Percentiles rank a stretch among this genome's conserved stretches.
Evolutionary conservation across 192 early-diverging fungal genomes (phyloP).

Genomic region (Linnemannia hyalina): DNA sequence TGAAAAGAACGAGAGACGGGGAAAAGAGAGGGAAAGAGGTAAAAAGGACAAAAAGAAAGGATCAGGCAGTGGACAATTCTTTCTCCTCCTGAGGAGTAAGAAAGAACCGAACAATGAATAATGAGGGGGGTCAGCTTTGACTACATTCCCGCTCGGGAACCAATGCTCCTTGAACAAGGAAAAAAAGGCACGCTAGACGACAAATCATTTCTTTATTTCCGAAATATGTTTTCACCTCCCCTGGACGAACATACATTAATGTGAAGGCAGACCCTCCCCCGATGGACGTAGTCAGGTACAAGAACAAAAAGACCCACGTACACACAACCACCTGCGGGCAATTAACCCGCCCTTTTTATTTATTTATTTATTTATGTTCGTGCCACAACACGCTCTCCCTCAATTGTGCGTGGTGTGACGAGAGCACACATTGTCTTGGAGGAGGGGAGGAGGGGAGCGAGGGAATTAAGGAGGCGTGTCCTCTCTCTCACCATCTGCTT

Average conservation of each 20-base stretch:
- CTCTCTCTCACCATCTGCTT: neutral
- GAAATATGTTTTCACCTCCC: no score
- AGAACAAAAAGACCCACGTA: no score
- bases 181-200: no score
- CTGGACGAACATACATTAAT: no score
- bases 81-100: neutral
- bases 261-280: no score
- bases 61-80: neutral
- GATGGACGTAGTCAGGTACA: no score
- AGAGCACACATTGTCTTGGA: neutral
- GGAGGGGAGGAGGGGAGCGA: neutral
- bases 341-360: no score
- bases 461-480: neutral
- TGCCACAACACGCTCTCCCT: neutral
- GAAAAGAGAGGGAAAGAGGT: neutral
- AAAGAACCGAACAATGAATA: neutral
- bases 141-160: no score
- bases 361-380: neutral
- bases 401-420: neutral
- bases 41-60: neutral
- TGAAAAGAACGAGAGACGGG: no score
- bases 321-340: no score
- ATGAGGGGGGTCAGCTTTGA: no score
- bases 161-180: neutral
- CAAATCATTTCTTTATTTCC: no score